Conservation (phyloP, 2,329 filamentous ascomycete genomes). For the Aspergillus fumigatus region DNA sequence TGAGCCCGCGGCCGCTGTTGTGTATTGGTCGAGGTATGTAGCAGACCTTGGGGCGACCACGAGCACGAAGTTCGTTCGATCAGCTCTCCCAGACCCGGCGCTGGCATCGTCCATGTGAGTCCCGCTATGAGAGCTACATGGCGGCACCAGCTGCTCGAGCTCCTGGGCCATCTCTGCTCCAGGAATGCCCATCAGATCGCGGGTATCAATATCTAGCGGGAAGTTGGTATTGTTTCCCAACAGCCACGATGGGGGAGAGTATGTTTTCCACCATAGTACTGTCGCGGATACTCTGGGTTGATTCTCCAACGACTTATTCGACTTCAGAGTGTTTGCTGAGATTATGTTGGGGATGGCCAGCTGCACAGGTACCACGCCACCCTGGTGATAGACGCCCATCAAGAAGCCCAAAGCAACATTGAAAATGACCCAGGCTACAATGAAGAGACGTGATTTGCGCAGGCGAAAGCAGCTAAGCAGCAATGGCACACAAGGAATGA, state of each 20-base stretch:
- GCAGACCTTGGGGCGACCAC: conserved; percentile 46
- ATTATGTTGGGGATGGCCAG: conserved; percentile 41
- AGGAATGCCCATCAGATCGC: conserved; percentile 47
- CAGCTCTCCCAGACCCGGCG: background rate
- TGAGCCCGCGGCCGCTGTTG: conserved; percentile 10
- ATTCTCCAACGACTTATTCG: conserved; percentile 3
- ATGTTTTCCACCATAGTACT: conserved; percentile 54
- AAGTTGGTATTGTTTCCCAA: conserved; percentile 36
- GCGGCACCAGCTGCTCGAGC: conserved; percentile 31
- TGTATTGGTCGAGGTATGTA: conserved; percentile 38
- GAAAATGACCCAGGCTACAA: conserved; percentile 46
- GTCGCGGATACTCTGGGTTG: conserved; percentile 24
- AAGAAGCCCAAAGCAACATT: conserved; percentile 46
- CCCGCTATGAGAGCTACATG: conserved; percentile 21
- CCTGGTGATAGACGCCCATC: conserved; percentile 53
- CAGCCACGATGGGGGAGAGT: conserved; percentile 50
- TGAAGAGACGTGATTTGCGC: conserved; percentile 38
- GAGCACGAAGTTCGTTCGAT: conserved; percentile 26
- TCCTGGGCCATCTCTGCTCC: conserved; percentile 37
- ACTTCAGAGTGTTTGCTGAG: conserved; percentile 20
- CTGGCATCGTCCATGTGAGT: conserved; percentile 3
- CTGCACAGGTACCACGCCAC: conserved; percentile 48
- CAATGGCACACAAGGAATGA: conserved; percentile 49
- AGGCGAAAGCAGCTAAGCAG: conserved; percentile 46
- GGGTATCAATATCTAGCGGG: conserved; percentile 35